Percentiles rank a stretch among this genome's conserved stretches.
phyloP scores from a whole-genome alignment of 495 filamentous ascomycete species.

The Xylaria telfairii region DNA sequence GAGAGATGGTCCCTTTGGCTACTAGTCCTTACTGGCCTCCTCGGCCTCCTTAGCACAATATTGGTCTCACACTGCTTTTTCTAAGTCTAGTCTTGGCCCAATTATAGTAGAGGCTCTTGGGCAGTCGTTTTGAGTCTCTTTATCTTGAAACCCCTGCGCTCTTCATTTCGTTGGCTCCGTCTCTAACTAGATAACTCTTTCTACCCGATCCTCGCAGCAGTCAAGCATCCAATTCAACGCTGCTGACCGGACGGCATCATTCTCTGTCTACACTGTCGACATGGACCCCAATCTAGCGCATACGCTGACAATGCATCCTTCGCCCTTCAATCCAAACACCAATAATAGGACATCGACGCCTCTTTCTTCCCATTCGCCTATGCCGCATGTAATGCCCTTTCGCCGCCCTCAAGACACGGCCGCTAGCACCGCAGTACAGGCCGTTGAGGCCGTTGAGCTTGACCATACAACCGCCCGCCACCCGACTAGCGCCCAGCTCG shows the following conservation, averaged over 20 bases:
- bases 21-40: not conserved
- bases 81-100: not conserved
- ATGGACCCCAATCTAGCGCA: conserved; percentile 37
- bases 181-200: not conserved
- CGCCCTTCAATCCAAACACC: conserved; percentile 51
- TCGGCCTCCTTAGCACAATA: not conserved
- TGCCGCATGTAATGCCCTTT: conserved; percentile 39
- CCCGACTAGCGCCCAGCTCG: conserved; percentile 36
- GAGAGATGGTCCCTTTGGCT: not conserved
- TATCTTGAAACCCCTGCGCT: not conserved
- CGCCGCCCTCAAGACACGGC: conserved; percentile 42
- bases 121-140: not conserved
- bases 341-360: conserved; percentile 25
- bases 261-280: conserved; percentile 11
- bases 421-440: conserved; percentile 53
- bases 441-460: conserved; percentile 47
- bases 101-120: not conserved
- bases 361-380: conserved; percentile 33
- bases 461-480: conserved; percentile 53
- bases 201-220: not conserved
- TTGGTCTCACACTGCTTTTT: not conserved
- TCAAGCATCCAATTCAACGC: not conserved
- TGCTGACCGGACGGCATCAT: not conserved
- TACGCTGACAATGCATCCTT: conserved; percentile 45
- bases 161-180: not conserved